A percentile compares a stretch with the other conserved stretches of the same genome.
Evolutionary conservation across 2,329 filamentous ascomycete species (phyloP).

Genomic region (Nemania sp.): DNA sequence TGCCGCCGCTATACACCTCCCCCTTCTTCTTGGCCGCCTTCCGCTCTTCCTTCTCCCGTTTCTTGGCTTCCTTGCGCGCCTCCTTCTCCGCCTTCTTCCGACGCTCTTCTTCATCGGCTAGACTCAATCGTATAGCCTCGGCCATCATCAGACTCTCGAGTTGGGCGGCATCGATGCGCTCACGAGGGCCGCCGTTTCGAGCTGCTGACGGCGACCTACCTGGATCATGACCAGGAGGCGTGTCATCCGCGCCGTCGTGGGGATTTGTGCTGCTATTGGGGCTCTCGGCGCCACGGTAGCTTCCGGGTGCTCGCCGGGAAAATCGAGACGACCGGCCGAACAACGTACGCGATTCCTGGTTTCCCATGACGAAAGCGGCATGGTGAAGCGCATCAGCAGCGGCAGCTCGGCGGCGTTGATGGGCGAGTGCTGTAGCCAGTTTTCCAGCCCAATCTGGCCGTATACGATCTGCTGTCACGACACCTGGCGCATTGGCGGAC

Average conservation of each 20-base stretch:
- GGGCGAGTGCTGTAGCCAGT: constrained; percentile 83
- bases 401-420: constrained; percentile 86
- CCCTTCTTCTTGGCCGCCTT: constrained; percentile 76
- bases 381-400: constrained; percentile 95
- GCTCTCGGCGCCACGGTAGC: constrained; percentile 52
- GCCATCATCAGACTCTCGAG: constrained; percentile 99
- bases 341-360: constrained; percentile 66
- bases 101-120: constrained; percentile 95
- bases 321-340: constrained; percentile 66
- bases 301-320: constrained; percentile 64
- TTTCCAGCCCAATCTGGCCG: constrained; percentile 96
- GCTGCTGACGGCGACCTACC: constrained; percentile 51
- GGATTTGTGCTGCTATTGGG: constrained; percentile 43
- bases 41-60: constrained; percentile 84
- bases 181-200: constrained; percentile 42
- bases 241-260: constrained; percentile 46
- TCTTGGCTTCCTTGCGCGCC: constrained; percentile 84
- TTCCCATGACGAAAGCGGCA: constrained; percentile 89
- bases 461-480: constrained; percentile 92
- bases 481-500: constrained; percentile 84
- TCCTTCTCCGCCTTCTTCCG: constrained; percentile 87
- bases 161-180: constrained; percentile 65
- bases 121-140: constrained; percentile 89
- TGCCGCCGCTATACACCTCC: constrained; percentile 57
- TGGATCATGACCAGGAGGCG: constrained; percentile 51